Evolutionary conservation across 768 basidiomycete genomes (phyloP).

Genomic region (Boletus vinaceobasis): DNA sequence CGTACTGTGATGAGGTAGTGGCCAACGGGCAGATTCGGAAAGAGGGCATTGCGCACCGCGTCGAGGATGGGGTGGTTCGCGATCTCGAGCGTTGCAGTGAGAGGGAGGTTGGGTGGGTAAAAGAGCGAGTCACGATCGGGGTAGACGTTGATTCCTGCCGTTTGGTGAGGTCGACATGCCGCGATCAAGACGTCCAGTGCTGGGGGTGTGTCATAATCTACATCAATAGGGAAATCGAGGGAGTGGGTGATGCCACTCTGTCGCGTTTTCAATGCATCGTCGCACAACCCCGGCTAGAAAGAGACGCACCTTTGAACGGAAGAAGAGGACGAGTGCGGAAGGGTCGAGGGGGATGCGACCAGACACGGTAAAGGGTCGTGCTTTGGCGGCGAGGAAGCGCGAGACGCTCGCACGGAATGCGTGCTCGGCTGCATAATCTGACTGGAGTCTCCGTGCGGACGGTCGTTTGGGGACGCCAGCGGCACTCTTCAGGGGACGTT

Average conservation of each 20-base stretch:
- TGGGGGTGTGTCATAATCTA: conserved; percentile 70
- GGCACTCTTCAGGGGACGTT: conserved; percentile 44
- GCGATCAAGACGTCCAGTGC: conserved; percentile 76
- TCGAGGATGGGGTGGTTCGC: conserved; percentile 81
- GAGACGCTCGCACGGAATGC: conserved; percentile 54
- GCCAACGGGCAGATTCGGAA: conserved; percentile 64
- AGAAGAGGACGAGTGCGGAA: conserved; percentile 66
- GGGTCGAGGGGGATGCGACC: conserved; percentile 73
- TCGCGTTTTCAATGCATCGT: background rate
- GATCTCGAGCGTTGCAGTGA: conserved; percentile 75
- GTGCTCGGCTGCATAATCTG: conserved; percentile 50
- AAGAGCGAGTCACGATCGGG: conserved; percentile 63
- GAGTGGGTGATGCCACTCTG: conserved; percentile 79
- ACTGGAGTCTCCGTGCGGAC: conserved; percentile 29
- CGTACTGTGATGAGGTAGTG: conserved; percentile 66
- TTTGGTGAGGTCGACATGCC: conserved; percentile 65
- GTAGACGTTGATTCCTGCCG: conserved; percentile 48
- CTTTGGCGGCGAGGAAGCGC: conserved; percentile 54
- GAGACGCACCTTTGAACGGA: conserved; percentile 65
- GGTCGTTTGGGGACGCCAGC: conserved; percentile 30
- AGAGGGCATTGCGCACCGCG: conserved; percentile 66
- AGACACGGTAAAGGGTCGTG: conserved; percentile 58
- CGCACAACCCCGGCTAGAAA: background rate
- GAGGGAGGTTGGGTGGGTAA: conserved; percentile 68
- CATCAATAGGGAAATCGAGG: conserved; percentile 77